Evolutionary conservation across 116 monocot genomes (phyloP).

Genomic region (Thalassia testudinum): DNA sequence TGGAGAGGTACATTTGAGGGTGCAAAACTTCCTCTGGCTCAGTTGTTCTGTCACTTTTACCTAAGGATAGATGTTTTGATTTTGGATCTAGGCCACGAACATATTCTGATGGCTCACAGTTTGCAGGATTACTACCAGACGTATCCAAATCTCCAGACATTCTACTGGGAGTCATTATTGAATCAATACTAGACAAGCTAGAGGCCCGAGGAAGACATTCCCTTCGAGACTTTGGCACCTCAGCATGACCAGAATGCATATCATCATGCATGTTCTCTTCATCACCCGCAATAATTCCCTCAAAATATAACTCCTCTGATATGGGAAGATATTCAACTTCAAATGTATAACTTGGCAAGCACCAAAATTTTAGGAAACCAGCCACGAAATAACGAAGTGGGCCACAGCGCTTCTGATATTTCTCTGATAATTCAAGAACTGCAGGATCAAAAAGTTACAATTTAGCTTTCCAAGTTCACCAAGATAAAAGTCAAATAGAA

Average conservation of each 20-base stretch:
- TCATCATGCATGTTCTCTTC: constrained; percentile 22
- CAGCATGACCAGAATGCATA: constrained; percentile 42
- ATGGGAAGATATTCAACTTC: constrained; percentile 88
- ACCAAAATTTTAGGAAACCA: constrained; percentile 84
- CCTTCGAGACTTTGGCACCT: constrained; percentile 45
- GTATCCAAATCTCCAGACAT: constrained; percentile 61
- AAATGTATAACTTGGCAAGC: constrained; percentile 91
- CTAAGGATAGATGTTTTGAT: constrained; percentile 57
- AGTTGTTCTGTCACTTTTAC: constrained; percentile 35
- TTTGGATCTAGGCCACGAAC: constrained; percentile 89
- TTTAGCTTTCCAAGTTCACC: no score
- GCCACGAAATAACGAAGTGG: constrained; percentile 97
- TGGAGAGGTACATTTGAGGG: constrained; percentile 42
- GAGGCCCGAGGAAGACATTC: constrained; percentile 84
- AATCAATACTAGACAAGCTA: constrained; percentile 96
- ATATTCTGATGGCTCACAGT: constrained; percentile 81
- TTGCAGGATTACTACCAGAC: constrained; percentile 40
- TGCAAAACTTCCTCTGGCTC: constrained; percentile 89
- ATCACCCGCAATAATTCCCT: constrained; percentile 19
- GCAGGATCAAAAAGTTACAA: constrained; percentile 10
- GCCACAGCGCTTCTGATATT: constrained; percentile 96
- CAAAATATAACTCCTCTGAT: constrained; percentile 24
- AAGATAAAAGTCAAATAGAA: no score
- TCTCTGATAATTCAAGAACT: constrained; percentile 95
- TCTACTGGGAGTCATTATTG: constrained; percentile 78